Base-by-base conservation (phyloP, 768 basidiomycete species). In the Naematelia aurantialba region DNA sequence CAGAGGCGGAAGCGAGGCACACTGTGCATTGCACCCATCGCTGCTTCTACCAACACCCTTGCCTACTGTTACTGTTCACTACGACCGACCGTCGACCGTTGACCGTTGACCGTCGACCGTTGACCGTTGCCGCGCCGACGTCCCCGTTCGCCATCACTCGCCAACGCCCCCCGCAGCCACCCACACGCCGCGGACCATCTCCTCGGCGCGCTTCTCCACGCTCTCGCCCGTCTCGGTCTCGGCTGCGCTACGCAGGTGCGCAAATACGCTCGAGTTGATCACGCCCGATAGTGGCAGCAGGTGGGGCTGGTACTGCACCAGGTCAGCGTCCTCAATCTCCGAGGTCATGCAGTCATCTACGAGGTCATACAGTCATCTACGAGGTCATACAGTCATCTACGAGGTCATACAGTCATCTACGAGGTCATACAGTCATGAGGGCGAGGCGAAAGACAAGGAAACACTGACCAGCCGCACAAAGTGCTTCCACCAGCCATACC, bases 401-500 rank as follows among this genome's bases (percentile, higher is more conserved):
- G n/a, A n/a, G n/a, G n/a, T n/a, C n/a, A n/a, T n/a, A n/a, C n/a
- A n/a, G n/a, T n/a, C n/a, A n/a, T n/a, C n/a, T n/a, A n/a, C n/a
- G n/a, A n/a, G n/a, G n/a, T n/a, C n/a, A n/a, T n/a, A n/a, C n/a
- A n/a, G n/a, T n/a, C n/a, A 39, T 8, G 34, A 39, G 8, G 34
- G 17, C 8, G 34, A 39, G 34, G 34, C 8, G 34, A 39, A 17
- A 39, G 17, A 39, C 8, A 8, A 39, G 17, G 34, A 39, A 8
- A 45, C 24, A 68, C 71, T 65, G 51, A 73, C 71, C 19, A 66
- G 31, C 46, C 75, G 47, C 45, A 75, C 62, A 62, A 72, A 77
- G 44, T 77, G 67, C 45, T 63, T 68, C 49, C 60, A 77, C 72
- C 73, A 77, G 3, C 72, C 74, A 27, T 53, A 62, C n/a, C 60